Percentiles rank a stretch among this genome's conserved stretches.
Evolutionary conservation across 202 grass and related monocot genomes (phyloP).

Genomic region (Setaria viridis): DNA sequence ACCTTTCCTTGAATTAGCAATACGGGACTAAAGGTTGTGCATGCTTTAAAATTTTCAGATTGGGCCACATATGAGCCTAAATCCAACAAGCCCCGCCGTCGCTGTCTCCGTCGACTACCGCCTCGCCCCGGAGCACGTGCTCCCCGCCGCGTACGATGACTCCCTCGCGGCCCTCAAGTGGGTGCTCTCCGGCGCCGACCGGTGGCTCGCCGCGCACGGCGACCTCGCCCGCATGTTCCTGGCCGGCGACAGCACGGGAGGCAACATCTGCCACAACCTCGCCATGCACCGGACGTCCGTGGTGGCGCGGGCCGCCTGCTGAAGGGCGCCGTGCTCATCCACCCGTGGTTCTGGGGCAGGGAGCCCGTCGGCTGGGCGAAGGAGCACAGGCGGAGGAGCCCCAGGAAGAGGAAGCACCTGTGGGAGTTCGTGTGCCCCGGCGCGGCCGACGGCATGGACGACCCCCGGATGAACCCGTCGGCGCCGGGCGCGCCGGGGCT

Average conservation of each 20-base stretch:
- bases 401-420: conserved; percentile 24
- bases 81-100: conserved; percentile 1
- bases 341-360: conserved; percentile 70
- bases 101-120: conserved; percentile 65
- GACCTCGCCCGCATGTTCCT: conserved; percentile 47
- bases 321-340: conserved; percentile 53
- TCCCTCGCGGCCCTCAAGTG: conserved; percentile 45
- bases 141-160: conserved; percentile 65
- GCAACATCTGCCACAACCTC: conserved; percentile 64
- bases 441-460: conserved; percentile 47
- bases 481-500: conserved; percentile 29
- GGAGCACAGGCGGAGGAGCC: background rate
- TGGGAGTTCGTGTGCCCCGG: conserved; percentile 63
- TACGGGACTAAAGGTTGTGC: too few species aligned
- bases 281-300: conserved; percentile 50
- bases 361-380: conserved; percentile 46
- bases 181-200: conserved; percentile 45
- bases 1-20: too few species aligned
- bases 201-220: conserved; percentile 52
- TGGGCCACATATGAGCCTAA: too few species aligned
- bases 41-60: too few species aligned
- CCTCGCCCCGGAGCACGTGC: conserved; percentile 56
- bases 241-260: conserved; percentile 58
- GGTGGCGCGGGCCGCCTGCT: background rate
- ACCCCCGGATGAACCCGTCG: conserved; percentile 64